Percentiles rank a stretch among this genome's conserved stretches.
These are phyloP conservation scores for Colletotrichum gloeosporioides DNA, from an alignment of 2,329 filamentous ascomycete species.

Conservation along the genomic window DNA sequence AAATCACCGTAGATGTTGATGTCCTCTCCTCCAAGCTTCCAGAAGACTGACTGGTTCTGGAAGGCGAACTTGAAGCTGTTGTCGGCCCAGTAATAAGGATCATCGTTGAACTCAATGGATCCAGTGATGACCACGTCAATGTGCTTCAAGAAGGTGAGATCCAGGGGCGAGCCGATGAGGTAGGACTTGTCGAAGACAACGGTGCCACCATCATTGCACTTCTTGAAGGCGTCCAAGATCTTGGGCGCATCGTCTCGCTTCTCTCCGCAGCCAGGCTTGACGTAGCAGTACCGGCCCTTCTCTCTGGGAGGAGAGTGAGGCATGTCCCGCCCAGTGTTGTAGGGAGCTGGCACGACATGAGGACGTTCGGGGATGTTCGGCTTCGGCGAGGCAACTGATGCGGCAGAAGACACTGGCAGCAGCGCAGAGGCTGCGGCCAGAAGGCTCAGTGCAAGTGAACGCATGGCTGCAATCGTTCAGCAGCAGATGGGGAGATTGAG, in stretches of 20 bases:
- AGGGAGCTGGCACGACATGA: conserved; percentile 5
- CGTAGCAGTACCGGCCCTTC: conserved; percentile 11
- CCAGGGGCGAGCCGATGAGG: conserved; percentile 66
- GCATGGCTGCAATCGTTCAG: neutral
- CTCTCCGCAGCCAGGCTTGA: conserved; percentile 14
- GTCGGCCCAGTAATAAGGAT: conserved; percentile 72
- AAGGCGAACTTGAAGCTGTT: conserved; percentile 68
- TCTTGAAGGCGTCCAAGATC: conserved; percentile 59
- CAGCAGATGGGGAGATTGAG: neutral
- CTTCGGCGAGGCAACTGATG: neutral
- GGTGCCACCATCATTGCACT: conserved; percentile 68
- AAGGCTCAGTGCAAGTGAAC: neutral
- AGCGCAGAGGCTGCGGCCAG: neutral
- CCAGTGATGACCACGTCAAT: conserved; percentile 65
- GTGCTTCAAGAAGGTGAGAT: conserved; percentile 67
- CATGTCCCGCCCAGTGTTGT: conserved; percentile 2
- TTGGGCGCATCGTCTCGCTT: conserved; percentile 38
- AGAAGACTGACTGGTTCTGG: conserved; percentile 63
- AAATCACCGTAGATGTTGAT: conserved; percentile 69
- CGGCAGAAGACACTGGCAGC: neutral
- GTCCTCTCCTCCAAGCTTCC: conserved; percentile 35
- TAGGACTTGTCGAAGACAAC: conserved; percentile 66
- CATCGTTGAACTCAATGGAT: conserved; percentile 66
- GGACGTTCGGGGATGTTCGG: neutral
- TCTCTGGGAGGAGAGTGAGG: conserved; percentile 11